These are phyloP conservation scores for Omphalotus guepiniiformis DNA, from an alignment of 768 basidiomycete genomes.

Conservation along the genomic window DNA sequence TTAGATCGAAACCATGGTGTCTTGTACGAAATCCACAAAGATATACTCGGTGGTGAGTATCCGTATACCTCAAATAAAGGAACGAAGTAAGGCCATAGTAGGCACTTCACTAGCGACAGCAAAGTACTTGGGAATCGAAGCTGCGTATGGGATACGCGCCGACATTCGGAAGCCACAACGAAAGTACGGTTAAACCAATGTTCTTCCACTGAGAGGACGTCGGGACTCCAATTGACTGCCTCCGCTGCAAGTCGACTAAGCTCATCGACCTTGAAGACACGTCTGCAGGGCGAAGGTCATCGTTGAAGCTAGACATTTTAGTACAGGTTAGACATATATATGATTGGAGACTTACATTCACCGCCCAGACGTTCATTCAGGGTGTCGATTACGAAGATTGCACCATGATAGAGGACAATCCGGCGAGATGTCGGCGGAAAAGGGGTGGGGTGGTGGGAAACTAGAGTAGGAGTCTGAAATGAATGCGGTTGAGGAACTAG, in stretches of 20 bases:
- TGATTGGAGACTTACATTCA: too few relatives aligned
- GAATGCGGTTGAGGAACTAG: too few relatives aligned
- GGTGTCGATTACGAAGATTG: too few relatives aligned
- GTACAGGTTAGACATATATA: too few relatives aligned
- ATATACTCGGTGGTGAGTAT: conserved; percentile 46
- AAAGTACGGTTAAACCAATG: conserved; percentile 39
- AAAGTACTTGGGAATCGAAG: conserved; percentile 31
- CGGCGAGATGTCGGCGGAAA: too few relatives aligned
- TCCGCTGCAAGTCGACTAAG: conserved; percentile 43
- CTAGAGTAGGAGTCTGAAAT: too few relatives aligned
- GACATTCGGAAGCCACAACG: conserved; percentile 35
- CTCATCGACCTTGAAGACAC: conserved; percentile 39
- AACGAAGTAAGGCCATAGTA: conserved; percentile 37
- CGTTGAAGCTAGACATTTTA: too few relatives aligned
- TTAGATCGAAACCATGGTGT: conserved; percentile 33
- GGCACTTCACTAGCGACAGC: conserved; percentile 43
- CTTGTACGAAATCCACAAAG: conserved; percentile 40
- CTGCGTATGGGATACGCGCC: conserved; percentile 38
- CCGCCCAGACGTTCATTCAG: too few relatives aligned
- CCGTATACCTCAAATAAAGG: conserved; percentile 35
- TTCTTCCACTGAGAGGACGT: conserved; percentile 42
- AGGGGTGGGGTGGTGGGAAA: too few relatives aligned
- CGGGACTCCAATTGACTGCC: conserved; percentile 32
- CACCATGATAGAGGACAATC: too few relatives aligned
- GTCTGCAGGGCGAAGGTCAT: too few relatives aligned